These are phyloP conservation scores for Tephrocybe sp. DNA, from an alignment of 768 basidiomycete genomes.

Conservation along the genomic window DNA sequence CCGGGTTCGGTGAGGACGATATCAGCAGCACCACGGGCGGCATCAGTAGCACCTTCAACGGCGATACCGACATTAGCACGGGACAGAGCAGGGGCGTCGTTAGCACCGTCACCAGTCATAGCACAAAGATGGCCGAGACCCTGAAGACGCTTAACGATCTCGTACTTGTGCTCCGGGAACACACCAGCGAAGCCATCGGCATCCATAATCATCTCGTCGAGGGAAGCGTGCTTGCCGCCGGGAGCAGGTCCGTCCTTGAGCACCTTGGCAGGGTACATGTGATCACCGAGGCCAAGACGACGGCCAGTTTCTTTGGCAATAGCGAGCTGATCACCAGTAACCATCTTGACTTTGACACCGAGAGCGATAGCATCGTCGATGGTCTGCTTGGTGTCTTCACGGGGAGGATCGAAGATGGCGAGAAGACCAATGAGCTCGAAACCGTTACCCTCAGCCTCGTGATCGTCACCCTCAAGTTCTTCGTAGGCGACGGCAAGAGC, in stretches of 20 bases:
- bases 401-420: conserved; percentile 96
- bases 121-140: conserved; percentile 94
- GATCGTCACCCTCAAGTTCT: conserved; percentile 81
- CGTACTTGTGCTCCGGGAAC: conserved; percentile 99
- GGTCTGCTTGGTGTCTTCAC: conserved; percentile 97
- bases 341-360: conserved; percentile 99
- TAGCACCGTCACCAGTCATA: conserved; percentile 99
- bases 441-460: conserved; percentile 88
- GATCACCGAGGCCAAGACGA: conserved; percentile 96
- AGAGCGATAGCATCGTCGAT: conserved; percentile 96
- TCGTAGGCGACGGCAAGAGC: conserved; percentile 96
- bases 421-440: conserved; percentile 97
- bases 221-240: conserved; percentile 74
- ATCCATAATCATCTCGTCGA: conserved; percentile 99
- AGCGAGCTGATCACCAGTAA: conserved; percentile 99
- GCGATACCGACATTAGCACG: conserved; percentile 99
- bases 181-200: conserved; percentile 99
- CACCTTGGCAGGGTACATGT: conserved; percentile 99
- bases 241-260: conserved; percentile 94
- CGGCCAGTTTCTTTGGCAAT: conserved; percentile 99
- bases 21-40: conserved; percentile 97
- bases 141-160: conserved; percentile 98
- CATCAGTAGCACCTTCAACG: conserved; percentile 98
- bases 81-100: conserved; percentile 95
- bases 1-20: conserved; percentile 98